phyloP scores from a whole-genome alignment of 208 protist genomes.

The Acanthamoeba sp. region DNA sequence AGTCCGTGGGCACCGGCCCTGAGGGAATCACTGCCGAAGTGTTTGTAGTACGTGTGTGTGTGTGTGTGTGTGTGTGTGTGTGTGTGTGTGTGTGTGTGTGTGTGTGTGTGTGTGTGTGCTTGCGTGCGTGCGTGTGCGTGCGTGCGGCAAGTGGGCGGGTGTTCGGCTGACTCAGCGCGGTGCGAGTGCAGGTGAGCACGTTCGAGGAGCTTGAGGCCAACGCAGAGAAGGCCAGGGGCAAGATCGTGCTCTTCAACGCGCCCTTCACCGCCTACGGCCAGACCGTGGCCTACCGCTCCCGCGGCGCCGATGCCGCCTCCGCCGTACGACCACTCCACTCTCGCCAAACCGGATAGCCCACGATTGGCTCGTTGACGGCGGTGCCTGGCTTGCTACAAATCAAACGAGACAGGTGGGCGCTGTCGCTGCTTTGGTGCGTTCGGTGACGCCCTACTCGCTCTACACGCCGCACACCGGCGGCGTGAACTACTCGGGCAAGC shows the following conservation, averaged over 20 bases:
- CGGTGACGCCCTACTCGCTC: conserved; percentile 57
- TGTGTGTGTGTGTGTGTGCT: not conserved
- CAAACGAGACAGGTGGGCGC: not conserved
- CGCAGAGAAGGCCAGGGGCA: conserved; percentile 22
- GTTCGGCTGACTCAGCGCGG: not conserved
- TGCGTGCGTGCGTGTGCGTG: no score
- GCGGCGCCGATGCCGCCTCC: not conserved
- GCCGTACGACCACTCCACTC: conserved; percentile 6
- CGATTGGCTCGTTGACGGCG: no score
- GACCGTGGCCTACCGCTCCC: conserved; percentile 15
- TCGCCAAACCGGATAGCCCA: no score
- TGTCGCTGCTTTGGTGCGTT: not conserved
- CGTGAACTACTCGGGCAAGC: not conserved
- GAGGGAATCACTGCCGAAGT: conserved; percentile 47
- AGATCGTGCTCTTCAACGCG: conserved; percentile 63
- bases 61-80: no score
- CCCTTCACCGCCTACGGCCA: conserved; percentile 52
- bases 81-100: no score
- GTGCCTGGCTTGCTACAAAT: not conserved
- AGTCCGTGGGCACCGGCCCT: not conserved
- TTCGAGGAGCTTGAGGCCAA: conserved; percentile 25
- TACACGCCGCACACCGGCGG: conserved; percentile 57
- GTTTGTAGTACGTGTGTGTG: conserved; percentile 36
- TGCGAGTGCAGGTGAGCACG: not conserved
- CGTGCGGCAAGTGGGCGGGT: no score